Evolutionary conservation across 768 basidiomycete species (phyloP).

Genomic region (Leccinum ochraceum): DNA sequence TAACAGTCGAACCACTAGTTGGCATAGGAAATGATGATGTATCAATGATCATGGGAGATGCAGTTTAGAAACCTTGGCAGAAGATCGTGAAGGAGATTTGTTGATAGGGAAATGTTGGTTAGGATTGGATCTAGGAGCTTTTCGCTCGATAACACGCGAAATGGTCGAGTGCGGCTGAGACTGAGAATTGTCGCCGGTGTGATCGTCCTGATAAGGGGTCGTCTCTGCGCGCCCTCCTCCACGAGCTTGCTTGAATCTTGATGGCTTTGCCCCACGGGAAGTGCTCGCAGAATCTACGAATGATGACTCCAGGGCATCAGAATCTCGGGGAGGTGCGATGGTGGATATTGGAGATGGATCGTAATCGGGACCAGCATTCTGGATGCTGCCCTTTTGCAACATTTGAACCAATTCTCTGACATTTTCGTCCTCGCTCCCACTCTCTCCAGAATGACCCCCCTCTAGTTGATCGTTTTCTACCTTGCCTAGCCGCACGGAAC

Average conservation of each 20-base stretch:
- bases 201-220: conserved; percentile 24
- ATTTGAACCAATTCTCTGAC: conserved; percentile 54
- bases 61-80: conserved; percentile 2
- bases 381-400: conserved; percentile 49
- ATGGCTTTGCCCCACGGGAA: conserved; percentile 37
- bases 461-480: conserved; percentile 53
- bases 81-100: conserved; percentile 11
- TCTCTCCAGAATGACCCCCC: conserved; percentile 50
- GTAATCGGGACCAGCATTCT: conserved; percentile 53
- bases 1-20: background rate
- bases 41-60: conserved; percentile 16
- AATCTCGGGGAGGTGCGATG: background rate
- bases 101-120: conserved; percentile 19
- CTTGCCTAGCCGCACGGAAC: conserved; percentile 57
- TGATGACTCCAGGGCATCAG: background rate
- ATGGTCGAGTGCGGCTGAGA: conserved; percentile 33
- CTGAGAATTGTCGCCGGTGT: conserved; percentile 32
- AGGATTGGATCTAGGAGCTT: conserved; percentile 9
- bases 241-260: conserved; percentile 46
- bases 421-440: conserved; percentile 52
- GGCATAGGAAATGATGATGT: conserved; percentile 21
- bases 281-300: background rate
- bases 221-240: conserved; percentile 3
- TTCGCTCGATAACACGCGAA: conserved; percentile 29
- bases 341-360: conserved; percentile 8